phyloP scores from a whole-genome alignment of 345 rosid genomes.

The Noccaea bulbosa region DNA sequence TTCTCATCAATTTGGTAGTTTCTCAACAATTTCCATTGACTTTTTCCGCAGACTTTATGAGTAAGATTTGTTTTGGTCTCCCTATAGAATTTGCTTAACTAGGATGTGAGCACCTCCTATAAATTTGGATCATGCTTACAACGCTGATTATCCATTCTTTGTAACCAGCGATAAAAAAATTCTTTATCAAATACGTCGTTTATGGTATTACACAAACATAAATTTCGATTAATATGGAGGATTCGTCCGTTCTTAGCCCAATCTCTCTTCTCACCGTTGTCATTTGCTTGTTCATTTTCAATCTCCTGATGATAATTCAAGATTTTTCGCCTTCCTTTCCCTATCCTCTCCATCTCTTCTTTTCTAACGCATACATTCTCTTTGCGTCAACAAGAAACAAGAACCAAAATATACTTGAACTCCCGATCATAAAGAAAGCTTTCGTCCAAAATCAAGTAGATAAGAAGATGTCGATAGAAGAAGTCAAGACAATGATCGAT shows the following conservation, averaged over 20 bases:
- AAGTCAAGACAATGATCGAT: slow-evolving; percentile 49
- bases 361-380: slow-evolving; percentile 26
- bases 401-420: slow-evolving; percentile 3
- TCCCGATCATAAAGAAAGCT: slow-evolving; percentile 11
- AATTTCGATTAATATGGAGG: slow-evolving; percentile 40
- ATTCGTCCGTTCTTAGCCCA: slow-evolving; percentile 42
- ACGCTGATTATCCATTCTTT: slow-evolving; percentile 19
- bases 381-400: slow-evolving; percentile 18
- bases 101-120: slow-evolving; percentile 20
- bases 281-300: slow-evolving; percentile 34
- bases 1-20: slow-evolving; percentile 28
- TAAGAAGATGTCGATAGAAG: slow-evolving; percentile 37
- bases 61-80: slow-evolving; percentile 35
- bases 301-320: slow-evolving; percentile 37
- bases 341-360: slow-evolving; percentile 29
- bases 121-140: slow-evolving; percentile 26
- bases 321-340: slow-evolving; percentile 41
- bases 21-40: slow-evolving; percentile 41
- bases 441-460: neutral
- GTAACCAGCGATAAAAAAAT: neutral
- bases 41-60: slow-evolving; percentile 32
- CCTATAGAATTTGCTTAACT: slow-evolving; percentile 8
- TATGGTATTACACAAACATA: slow-evolving; percentile 41
- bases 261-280: slow-evolving; percentile 40
- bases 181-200: neutral